Base-by-base conservation (phyloP, 2,329 filamentous ascomycete genomes). In the Cladosporium austrohemisphaericum region DNA sequence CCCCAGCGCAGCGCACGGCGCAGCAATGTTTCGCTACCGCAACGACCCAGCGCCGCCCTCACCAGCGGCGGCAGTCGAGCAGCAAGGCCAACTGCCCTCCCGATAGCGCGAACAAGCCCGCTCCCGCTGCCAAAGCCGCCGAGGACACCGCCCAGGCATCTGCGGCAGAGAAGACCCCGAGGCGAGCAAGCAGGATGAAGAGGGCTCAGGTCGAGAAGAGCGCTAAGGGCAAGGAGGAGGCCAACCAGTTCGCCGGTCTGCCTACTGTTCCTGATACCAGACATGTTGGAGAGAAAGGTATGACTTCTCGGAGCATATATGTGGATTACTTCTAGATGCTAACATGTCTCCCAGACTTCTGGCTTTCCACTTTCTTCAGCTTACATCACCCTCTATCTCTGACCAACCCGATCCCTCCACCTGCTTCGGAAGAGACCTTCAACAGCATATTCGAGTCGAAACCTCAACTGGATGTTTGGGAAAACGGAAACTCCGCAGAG, bases 381-480 rank as follows among this genome's bases (percentile, higher is more conserved):
- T 85, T 95, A 57, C 89, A 98, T 71, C 84, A 93, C 54, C 93
- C 93, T 37, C 92, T 98, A 63, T 95, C 89, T 49, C 82, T 96
- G 57, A 90, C 85, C 41, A 84, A 85, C 60, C 84, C 85, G 58
- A 84, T 95, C 64, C 93, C 86, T 49, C 83, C 80, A 60, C 75
- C 78, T 16, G 79, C 90, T 37, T 83, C 80, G 45, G 76, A 85
- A 54, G 85, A 87, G 64, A 78, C 84, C 41, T 96, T 97, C 68
- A 84, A 88, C 54, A 78, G 85, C 63, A 91, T 98, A 63, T 97
- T 97, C 68, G 76, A 83, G 36, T 53, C 55, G n/a, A 56, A 52
- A 11, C 66, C 73, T 50, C 77, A 75, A 62, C 68, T 53, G 72
- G 74, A 73, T 49, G 52, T 61, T 8, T 66, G 64, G 63, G 58